Percentiles rank a stretch among this genome's conserved stretches.
Evolutionary conservation across 148 eudicot species (phyloP).

Genomic region (Arbutus unedo): DNA sequence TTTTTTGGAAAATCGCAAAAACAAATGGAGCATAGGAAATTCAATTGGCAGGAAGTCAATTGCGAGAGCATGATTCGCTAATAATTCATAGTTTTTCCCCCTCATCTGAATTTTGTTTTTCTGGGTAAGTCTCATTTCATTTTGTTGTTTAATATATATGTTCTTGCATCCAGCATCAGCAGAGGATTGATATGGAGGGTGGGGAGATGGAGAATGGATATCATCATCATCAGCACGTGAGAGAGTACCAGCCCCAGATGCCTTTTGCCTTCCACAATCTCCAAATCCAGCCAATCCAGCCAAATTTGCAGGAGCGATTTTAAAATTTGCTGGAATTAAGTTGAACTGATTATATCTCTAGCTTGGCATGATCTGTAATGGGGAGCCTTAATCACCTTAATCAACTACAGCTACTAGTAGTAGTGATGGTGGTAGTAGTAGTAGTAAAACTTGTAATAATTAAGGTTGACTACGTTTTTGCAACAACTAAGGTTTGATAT

Average conservation of each 20-base stretch:
- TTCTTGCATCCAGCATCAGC: slow-evolving; percentile 18
- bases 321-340: not conserved
- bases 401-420: not conserved
- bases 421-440: not conserved
- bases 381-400: not conserved
- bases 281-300: slow-evolving; percentile 35
- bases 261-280: slow-evolving; percentile 31
- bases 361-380: not conserved
- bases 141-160: not conserved
- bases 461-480: not conserved
- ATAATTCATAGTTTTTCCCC: not conserved
- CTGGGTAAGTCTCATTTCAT: not conserved
- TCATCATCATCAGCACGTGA: slow-evolving; percentile 14
- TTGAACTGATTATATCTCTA: not conserved
- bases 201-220: slow-evolving; percentile 25
- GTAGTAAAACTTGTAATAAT: not conserved
- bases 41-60: not conserved
- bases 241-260: slow-evolving; percentile 24
- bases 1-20: not conserved
- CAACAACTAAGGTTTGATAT: not conserved
- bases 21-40: not conserved
- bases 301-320: slow-evolving; percentile 34
- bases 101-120: not conserved
- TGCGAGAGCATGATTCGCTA: not conserved
- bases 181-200: slow-evolving; percentile 18